These are phyloP conservation scores for Omphalea diandra DNA, from an alignment of 441 rosid species.

Conservation along the genomic window DNA sequence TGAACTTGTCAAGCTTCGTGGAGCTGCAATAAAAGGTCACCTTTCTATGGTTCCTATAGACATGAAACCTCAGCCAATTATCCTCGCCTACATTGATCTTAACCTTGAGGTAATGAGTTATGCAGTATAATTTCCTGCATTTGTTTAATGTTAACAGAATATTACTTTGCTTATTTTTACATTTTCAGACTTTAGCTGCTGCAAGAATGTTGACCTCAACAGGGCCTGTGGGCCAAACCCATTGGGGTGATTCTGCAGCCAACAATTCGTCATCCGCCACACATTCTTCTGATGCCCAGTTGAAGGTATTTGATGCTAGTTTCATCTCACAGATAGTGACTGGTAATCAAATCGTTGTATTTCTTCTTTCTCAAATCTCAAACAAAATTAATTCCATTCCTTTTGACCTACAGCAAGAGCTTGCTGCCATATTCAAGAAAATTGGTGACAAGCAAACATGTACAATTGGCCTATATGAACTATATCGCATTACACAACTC, in stretches of 20 bases:
- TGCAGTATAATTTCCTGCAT: constrained; percentile 2
- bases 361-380: neutral
- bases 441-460: constrained; percentile 98
- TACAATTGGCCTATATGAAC: constrained; percentile 90
- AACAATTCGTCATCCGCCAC: constrained; percentile 79
- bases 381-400: constrained; percentile 15
- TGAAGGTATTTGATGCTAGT: constrained; percentile 49
- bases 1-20: constrained; percentile 99
- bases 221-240: constrained; percentile 90
- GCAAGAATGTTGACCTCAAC: constrained; percentile 98
- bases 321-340: neutral
- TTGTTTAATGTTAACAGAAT: neutral
- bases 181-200: constrained; percentile 88
- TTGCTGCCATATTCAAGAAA: constrained; percentile 98
- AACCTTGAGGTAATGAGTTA: constrained; percentile 83
- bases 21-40: constrained; percentile 99
- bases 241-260: constrained; percentile 94
- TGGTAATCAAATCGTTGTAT: neutral
- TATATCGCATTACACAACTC: constrained; percentile 92
- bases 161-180: neutral
- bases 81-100: constrained; percentile 97
- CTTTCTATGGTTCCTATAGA: constrained; percentile 98
- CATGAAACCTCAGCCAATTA: constrained; percentile 99
- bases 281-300: constrained; percentile 93
- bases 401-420: constrained; percentile 72